These are phyloP conservation scores for Saprolegnia diclina DNA, from an alignment of 352 stramenopile species.

Conservation along the genomic window DNA sequence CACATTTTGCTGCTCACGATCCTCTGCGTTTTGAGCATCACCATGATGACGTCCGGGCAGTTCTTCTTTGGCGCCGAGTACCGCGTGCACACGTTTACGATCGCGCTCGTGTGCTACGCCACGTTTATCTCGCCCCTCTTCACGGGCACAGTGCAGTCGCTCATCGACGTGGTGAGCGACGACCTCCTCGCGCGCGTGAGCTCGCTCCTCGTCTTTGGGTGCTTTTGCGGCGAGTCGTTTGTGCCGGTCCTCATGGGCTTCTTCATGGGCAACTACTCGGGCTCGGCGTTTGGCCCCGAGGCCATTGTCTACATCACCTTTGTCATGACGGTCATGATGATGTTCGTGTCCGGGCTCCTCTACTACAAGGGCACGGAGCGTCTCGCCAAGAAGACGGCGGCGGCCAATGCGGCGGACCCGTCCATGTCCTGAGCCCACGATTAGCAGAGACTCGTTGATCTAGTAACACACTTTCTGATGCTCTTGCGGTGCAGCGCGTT, in stretches of 20 bases:
- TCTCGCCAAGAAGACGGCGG: not conserved
- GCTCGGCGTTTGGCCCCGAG: constrained; percentile 59
- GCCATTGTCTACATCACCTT: constrained; percentile 77
- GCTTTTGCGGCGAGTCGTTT: constrained; percentile 76
- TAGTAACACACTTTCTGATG: not conserved
- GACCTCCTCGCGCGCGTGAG: constrained; percentile 69
- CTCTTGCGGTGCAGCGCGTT: no score
- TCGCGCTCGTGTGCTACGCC: constrained; percentile 56
- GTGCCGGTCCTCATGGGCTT: constrained; percentile 82
- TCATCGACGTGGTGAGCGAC: constrained; percentile 78
- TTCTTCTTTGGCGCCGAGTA: constrained; percentile 51
- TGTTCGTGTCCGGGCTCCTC: constrained; percentile 58
- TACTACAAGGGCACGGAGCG: constrained; percentile 59
- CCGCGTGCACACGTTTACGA: constrained; percentile 45
- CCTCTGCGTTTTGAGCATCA: constrained; percentile 56
- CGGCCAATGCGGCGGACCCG: not conserved
- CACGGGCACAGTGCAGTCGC: constrained; percentile 74
- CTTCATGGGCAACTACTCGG: constrained; percentile 80
- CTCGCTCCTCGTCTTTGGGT: constrained; percentile 80
- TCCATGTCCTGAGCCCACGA: not conserved
- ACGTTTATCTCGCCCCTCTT: constrained; percentile 69
- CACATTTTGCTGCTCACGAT: constrained; percentile 66
- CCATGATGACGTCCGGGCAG: constrained; percentile 56
- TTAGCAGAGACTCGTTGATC: not conserved
- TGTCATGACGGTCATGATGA: constrained; percentile 62